Percentiles rank a stretch among this genome's conserved stretches.
Conservation (phyloP, 2,329 filamentous ascomycete genomes). For the Colletotrichum kahawae region DNA sequence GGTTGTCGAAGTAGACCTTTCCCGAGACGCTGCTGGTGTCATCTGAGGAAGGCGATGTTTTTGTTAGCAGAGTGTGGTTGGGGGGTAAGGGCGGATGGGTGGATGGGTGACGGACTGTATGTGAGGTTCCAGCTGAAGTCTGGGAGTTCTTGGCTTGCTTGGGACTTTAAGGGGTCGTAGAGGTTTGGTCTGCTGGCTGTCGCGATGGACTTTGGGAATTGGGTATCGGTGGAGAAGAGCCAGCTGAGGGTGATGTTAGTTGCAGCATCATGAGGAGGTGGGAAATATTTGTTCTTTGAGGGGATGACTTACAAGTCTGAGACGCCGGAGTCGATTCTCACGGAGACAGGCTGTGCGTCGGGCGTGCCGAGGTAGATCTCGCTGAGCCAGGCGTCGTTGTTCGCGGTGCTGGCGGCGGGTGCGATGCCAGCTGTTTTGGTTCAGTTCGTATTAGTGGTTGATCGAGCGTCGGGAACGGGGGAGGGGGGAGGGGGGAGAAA, state of each 20-base stretch:
- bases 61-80: neutral
- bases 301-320: constrained; percentile 6
- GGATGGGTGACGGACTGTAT: constrained; percentile 45
- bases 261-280: neutral
- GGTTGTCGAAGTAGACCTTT: constrained; percentile 55
- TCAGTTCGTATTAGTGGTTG: neutral
- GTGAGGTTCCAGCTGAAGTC: constrained; percentile 54
- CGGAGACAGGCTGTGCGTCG: neutral
- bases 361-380: constrained; percentile 6
- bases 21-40: constrained; percentile 51
- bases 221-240: constrained; percentile 36
- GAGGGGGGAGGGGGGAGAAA: neutral
- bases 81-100: constrained; percentile 24
- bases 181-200: constrained; percentile 46
- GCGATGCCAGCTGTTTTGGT: neutral
- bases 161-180: constrained; percentile 51
- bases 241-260: neutral
- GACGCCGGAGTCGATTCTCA: constrained; percentile 12
- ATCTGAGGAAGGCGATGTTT: constrained; percentile 28
- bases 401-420: neutral
- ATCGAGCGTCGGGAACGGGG: neutral
- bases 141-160: constrained; percentile 43
- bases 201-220: neutral
- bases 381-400: constrained; percentile 11
- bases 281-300: neutral